phyloP scores from a whole-genome alignment of 345 rosid genomes.

The Eucalyptus rudis region DNA sequence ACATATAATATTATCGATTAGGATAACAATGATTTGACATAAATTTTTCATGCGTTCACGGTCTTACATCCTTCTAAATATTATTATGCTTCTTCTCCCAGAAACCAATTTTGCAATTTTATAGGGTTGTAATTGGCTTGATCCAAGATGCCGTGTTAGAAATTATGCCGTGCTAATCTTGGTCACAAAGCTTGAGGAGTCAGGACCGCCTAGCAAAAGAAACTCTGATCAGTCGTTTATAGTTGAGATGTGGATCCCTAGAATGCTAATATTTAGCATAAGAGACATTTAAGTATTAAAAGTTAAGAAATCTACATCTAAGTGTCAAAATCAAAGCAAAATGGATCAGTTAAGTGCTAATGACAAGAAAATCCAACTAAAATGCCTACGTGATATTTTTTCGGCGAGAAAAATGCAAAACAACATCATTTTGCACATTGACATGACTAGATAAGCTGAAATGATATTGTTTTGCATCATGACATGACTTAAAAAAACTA shows the following conservation, averaged over 20 bases:
- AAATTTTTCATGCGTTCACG: not conserved
- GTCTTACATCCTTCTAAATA: not conserved
- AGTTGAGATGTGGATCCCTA: too few relatives aligned
- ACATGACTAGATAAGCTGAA: accelerated
- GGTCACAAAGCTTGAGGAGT: not conserved
- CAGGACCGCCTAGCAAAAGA: not conserved
- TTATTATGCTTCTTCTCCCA: not conserved
- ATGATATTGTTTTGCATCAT: accelerated
- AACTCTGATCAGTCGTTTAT: accelerated
- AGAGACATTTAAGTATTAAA: too few relatives aligned
- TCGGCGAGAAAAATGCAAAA: accelerated
- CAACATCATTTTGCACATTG: too few relatives aligned
- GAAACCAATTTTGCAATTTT: not conserved
- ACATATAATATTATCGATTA: not conserved
- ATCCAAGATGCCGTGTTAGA: not conserved
- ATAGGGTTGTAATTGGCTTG: not conserved
- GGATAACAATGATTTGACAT: not conserved
- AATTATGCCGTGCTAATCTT: not conserved
- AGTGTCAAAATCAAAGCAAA: accelerated
- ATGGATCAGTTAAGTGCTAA: accelerated
- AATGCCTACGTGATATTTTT: accelerated
- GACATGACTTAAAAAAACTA: accelerated
- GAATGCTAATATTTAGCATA: too few relatives aligned
- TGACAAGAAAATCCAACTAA: accelerated
- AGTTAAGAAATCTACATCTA: accelerated